These are phyloP conservation scores for Elsinoe perseae DNA, from an alignment of 2,329 filamentous ascomycete genomes.

Conservation along the genomic window DNA sequence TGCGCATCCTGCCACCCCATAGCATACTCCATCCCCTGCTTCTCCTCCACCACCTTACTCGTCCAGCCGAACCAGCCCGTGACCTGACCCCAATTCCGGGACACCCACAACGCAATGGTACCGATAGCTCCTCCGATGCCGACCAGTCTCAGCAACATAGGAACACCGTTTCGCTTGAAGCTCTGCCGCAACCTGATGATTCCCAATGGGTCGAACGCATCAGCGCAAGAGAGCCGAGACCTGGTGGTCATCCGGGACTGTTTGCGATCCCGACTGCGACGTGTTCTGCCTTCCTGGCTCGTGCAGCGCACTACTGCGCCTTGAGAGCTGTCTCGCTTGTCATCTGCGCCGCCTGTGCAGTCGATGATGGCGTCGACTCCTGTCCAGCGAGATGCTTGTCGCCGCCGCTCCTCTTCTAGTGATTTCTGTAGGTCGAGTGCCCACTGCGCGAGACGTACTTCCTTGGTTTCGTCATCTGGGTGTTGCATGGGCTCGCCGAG, in stretches of 20 bases:
- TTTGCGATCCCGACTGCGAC: slow-evolving; percentile 20
- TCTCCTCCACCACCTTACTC: not conserved
- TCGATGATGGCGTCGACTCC: slow-evolving; percentile 57
- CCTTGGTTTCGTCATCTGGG: slow-evolving; percentile 33
- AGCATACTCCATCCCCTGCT: not conserved
- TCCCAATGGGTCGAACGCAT: slow-evolving; percentile 69
- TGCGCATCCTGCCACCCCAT: not conserved
- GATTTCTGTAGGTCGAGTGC: slow-evolving; percentile 71
- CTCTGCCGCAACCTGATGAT: slow-evolving; percentile 55
- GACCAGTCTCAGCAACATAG: slow-evolving; percentile 11
- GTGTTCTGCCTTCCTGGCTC: slow-evolving; percentile 21
- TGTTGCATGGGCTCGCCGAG: not conserved
- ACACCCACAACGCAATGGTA: slow-evolving; percentile 16
- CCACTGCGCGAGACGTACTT: slow-evolving; percentile 73
- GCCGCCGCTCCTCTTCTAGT: slow-evolving; percentile 64
- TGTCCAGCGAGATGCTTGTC: slow-evolving; percentile 56
- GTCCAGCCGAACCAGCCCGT: slow-evolving; percentile 5
- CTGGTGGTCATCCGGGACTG: slow-evolving; percentile 22
- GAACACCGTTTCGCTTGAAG: slow-evolving; percentile 8
- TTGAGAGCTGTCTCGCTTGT: slow-evolving; percentile 16
- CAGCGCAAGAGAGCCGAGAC: slow-evolving; percentile 28
- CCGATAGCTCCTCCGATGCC: slow-evolving; percentile 17
- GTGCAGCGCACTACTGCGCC: not conserved
- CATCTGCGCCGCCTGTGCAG: slow-evolving; percentile 47
- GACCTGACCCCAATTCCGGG: slow-evolving; percentile 15